phyloP scores from a whole-genome alignment of 768 basidiomycete species.

The Botryobasidium botryosum region DNA sequence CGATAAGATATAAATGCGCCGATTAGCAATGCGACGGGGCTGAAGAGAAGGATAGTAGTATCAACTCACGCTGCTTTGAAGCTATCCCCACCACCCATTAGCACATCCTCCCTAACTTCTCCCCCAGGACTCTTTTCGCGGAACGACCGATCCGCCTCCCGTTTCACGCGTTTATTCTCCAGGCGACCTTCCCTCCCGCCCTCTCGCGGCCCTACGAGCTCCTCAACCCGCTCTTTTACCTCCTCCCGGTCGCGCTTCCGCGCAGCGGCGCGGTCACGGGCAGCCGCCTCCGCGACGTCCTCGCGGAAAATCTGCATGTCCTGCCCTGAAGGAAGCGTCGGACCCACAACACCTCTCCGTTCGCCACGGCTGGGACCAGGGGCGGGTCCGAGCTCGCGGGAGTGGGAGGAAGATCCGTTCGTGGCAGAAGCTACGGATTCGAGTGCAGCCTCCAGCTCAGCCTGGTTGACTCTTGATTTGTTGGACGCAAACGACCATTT shows the following conservation, averaged over 20 bases:
- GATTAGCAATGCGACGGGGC: slow-evolving; percentile 10
- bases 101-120: slow-evolving; percentile 60
- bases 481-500: slow-evolving; percentile 79
- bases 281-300: slow-evolving; percentile 31
- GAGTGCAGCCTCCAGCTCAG: slow-evolving; percentile 40
- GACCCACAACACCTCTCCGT: slow-evolving; percentile 29
- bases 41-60: slow-evolving; percentile 11
- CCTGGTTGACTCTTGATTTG: slow-evolving; percentile 36
- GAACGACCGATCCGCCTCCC: slow-evolving; percentile 55
- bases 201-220: slow-evolving; percentile 61
- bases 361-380: slow-evolving; percentile 6
- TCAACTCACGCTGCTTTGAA: slow-evolving; percentile 53
- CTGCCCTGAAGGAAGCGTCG: slow-evolving; percentile 47
- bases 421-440: slow-evolving; percentile 38
- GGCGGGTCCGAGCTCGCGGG: slow-evolving; percentile 8
- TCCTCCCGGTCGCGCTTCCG: slow-evolving; percentile 53
- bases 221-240: slow-evolving; percentile 53
- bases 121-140: slow-evolving; percentile 46
- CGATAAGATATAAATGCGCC: slow-evolving; percentile 7
- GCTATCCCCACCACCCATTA: slow-evolving; percentile 61
- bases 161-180: slow-evolving; percentile 64
- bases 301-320: slow-evolving; percentile 61
- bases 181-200: slow-evolving; percentile 71
- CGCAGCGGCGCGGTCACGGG: slow-evolving; percentile 36
- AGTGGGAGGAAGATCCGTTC: slow-evolving; percentile 18